A percentile compares a stretch with the other conserved stretches of the same genome.
Evolutionary conservation across 805 yeast species (phyloP).

Genomic region (Diddensiella santjacobensis): DNA sequence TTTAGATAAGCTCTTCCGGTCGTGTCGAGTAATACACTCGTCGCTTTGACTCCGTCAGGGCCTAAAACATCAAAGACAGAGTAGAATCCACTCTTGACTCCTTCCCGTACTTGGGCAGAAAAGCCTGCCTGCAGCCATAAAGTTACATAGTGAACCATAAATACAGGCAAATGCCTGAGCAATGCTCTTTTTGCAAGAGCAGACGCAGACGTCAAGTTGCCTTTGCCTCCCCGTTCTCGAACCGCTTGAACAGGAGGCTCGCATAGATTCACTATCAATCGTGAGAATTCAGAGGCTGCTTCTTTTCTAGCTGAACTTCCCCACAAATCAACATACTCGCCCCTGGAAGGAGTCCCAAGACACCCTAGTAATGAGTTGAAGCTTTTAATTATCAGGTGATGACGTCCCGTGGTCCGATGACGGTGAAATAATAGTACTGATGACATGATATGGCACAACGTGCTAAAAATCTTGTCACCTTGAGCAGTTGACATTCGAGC

Average conservation of each 20-base stretch:
- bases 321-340: conserved; percentile 6
- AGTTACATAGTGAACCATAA: conserved; percentile 57
- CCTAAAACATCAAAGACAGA: conserved; percentile 68
- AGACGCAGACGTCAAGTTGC: conserved; percentile 50
- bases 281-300: conserved; percentile 48
- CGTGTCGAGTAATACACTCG: conserved; percentile 62
- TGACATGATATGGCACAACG: conserved; percentile 51
- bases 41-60: conserved; percentile 55
- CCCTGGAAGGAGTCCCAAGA: conserved; percentile 31
- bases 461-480: conserved; percentile 36
- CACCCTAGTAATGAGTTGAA: conserved; percentile 50
- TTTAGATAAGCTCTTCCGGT: conserved; percentile 67
- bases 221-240: conserved; percentile 30
- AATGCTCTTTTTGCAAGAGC: conserved; percentile 55
- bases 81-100: conserved; percentile 54
- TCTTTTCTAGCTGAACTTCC: conserved; percentile 8
- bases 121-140: conserved; percentile 50
- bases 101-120: conserved; percentile 43
- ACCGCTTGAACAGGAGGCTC: conserved; percentile 53
- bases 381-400: conserved; percentile 56
- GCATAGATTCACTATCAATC: conserved; percentile 65
- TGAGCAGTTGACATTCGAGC: conserved; percentile 1
- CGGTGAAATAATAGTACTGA: conserved; percentile 65
- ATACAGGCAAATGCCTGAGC: conserved; percentile 57
- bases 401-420: conserved; percentile 63